Evolutionary conservation across 768 basidiomycete species (phyloP).

Genomic region (Pisolithus sp.): DNA sequence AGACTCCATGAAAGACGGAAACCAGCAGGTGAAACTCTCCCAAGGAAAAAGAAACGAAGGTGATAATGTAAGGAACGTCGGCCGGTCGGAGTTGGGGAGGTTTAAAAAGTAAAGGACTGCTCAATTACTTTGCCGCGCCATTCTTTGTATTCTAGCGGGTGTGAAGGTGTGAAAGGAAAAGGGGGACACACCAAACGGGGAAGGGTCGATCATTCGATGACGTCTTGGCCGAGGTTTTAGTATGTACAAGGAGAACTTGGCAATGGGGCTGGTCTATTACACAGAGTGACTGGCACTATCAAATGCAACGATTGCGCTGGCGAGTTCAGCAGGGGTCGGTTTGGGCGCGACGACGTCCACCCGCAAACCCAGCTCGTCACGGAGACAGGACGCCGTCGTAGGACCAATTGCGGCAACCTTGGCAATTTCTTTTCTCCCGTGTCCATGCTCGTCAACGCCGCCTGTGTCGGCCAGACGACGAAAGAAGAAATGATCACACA

Average conservation of each 20-base stretch:
- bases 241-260: background rate
- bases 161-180: constrained; percentile 5
- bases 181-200: background rate
- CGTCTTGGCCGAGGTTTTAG: no score
- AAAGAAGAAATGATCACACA: constrained; percentile 43
- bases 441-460: no score
- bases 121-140: background rate
- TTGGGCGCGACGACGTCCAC: constrained; percentile 53
- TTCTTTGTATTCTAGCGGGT: background rate
- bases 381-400: constrained; percentile 52
- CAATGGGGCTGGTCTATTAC: no score
- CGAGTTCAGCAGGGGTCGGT: constrained; percentile 51
- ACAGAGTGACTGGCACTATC: constrained; percentile 6
- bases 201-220: background rate
- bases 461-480: constrained; percentile 4
- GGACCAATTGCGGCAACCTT: constrained; percentile 62
- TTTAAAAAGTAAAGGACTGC: background rate
- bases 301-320: constrained; percentile 20
- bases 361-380: constrained; percentile 34
- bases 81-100: background rate
- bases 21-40: background rate
- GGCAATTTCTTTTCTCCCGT: constrained; percentile 10
- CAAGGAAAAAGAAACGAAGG: background rate
- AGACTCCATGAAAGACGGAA: constrained; percentile 18
- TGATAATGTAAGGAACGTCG: background rate